Evolutionary conservation across 192 early-diverging fungal species (phyloP).

Genomic region (Phycomyces blakesleeanus): DNA sequence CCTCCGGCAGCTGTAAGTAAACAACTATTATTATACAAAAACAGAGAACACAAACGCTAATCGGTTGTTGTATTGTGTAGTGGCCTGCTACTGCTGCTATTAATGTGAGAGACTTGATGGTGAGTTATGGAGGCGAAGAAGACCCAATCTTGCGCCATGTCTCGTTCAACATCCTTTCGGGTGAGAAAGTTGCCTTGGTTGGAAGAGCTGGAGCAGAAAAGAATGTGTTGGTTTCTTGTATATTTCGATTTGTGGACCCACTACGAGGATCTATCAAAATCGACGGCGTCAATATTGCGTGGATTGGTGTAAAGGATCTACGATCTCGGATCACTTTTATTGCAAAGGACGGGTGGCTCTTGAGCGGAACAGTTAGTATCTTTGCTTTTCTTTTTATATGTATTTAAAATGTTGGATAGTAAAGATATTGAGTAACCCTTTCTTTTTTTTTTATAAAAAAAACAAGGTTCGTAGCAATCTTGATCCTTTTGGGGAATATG

Average conservation of each 20-base stretch:
- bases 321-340: constrained; percentile 70
- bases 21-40: background rate
- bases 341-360: constrained; percentile 67
- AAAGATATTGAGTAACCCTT: constrained; percentile 19
- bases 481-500: constrained; percentile 50
- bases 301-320: constrained; percentile 73
- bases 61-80: constrained; percentile 5
- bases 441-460: background rate
- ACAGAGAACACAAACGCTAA: background rate
- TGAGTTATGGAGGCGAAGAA: constrained; percentile 59
- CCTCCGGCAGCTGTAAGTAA: constrained; percentile 40
- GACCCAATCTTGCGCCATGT: constrained; percentile 23
- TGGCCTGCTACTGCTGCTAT: constrained; percentile 65
- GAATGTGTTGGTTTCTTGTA: constrained; percentile 59
- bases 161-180: constrained; percentile 54
- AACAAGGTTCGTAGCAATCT: constrained; percentile 55
- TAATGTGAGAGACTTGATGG: constrained; percentile 52
- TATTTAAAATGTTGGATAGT: too few species aligned
- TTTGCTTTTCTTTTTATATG: too few species aligned
- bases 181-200: constrained; percentile 85
- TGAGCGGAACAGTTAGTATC: constrained; percentile 52
- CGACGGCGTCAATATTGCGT: constrained; percentile 71
- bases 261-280: constrained; percentile 60
- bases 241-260: constrained; percentile 73
- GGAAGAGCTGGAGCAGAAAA: constrained; percentile 76